Evolutionary conservation across 1,284 basidiomycete genomes (phyloP), one percentile per base, ranked within the genome.

Genomic region (Tranzscheliella williamsii): DNA sequence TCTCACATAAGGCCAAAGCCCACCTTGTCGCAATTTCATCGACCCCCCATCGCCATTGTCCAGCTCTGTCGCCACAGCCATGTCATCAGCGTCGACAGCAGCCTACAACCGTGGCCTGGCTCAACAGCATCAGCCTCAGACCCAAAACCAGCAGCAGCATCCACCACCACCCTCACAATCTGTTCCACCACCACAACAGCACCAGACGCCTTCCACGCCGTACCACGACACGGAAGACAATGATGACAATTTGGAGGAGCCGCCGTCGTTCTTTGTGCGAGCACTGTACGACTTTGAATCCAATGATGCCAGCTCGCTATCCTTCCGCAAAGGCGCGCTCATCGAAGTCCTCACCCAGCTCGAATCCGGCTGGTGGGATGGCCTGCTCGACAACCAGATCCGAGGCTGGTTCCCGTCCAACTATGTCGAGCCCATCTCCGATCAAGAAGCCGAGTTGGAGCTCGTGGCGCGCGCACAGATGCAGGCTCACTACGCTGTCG

Each of bases 321-420:
- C 89, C 12, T 98, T 98, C 77, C 82, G 79, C 51, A 85, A 85
- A 66, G 88, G 87, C 62, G 91, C 95, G 73, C 84, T 97, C 61
- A 95, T 98, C 70, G 91, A 97, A 79, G 91, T 98, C 43, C 83
- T 95, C 41, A 91, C 88, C 6, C 87, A 88, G 75, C 85, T 96
- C 43, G 89, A 90, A 38, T 90, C 88, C 4, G 94, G 94, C 15
- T 99, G 94, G 94, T 99, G 94, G 94, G 95, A 98, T 79, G 94
- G 95, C 7, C 82, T 97, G 54, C 82, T 96, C 24, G 86, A 87
- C 39, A 67, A 73, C 6, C 51, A 70, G 15, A 56, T 65, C 7
- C 60, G 94, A 41, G 94, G 94, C 35, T 97, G 94, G 94, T 96
- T 98, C 79, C 94, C 94, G 12, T 91, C 89, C 63, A 98, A 97